Evolutionary conservation across 2,329 filamentous ascomycete genomes (phyloP).

Genomic region (Alternaria metachromatica): DNA sequence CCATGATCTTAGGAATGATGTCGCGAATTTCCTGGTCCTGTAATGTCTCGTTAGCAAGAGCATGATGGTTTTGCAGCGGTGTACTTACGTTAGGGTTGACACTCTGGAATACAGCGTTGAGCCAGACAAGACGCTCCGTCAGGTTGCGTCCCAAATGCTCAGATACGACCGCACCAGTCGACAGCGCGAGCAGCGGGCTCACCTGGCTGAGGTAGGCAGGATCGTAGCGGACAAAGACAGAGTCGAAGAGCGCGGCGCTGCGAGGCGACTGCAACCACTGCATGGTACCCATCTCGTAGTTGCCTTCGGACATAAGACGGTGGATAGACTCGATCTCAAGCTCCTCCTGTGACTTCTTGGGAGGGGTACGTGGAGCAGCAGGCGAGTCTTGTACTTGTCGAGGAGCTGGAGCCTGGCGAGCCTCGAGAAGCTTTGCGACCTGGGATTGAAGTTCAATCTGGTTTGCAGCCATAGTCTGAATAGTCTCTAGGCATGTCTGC

Average conservation of each 20-base stretch:
- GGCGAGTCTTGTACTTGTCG: conserved; percentile 21
- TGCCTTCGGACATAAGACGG: conserved; percentile 64
- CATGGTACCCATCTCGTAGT: conserved; percentile 57
- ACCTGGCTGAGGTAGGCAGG: conserved; percentile 63
- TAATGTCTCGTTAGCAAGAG: conserved; percentile 20
- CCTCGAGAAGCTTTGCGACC: conserved; percentile 53
- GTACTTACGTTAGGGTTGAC: conserved; percentile 61
- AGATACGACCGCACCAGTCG: conserved; percentile 68
- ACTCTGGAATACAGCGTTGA: conserved; percentile 61
- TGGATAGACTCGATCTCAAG: conserved; percentile 69
- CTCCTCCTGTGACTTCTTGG: conserved; percentile 59
- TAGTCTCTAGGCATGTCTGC: conserved; percentile 69
- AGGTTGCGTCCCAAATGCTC: conserved; percentile 61
- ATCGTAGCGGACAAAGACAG: conserved; percentile 64
- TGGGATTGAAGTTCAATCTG: conserved; percentile 73
- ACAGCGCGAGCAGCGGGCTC: conserved; percentile 65
- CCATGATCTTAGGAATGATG: conserved; percentile 66
- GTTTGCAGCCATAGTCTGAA: conserved; percentile 71
- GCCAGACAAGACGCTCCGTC: conserved; percentile 64
- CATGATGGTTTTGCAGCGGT: not conserved
- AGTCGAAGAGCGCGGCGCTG: conserved; percentile 67
- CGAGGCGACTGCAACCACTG: conserved; percentile 68
- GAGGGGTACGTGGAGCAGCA: conserved; percentile 46
- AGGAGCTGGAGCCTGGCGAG: conserved; percentile 23
- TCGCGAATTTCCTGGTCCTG: conserved; percentile 63